phyloP scores from a whole-genome alignment of 176 grass and related monocot species.

The Avena atlantica region DNA sequence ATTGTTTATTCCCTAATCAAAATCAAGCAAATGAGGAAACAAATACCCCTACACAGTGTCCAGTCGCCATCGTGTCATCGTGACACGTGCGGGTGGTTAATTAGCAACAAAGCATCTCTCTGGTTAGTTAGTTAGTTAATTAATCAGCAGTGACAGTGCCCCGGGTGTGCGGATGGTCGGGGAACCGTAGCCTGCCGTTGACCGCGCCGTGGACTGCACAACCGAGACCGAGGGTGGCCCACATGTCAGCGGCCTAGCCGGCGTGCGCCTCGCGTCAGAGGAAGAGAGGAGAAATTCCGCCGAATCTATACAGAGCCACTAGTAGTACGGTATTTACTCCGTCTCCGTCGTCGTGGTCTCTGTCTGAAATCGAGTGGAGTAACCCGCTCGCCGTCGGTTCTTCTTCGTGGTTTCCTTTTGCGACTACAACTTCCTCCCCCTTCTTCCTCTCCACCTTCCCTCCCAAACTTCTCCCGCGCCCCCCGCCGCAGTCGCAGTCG shows the following conservation, averaged over 20 bases:
- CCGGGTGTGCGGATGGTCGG: too few species aligned
- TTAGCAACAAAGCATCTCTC: too few species aligned
- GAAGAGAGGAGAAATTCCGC: neutral
- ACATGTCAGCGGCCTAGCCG: neutral
- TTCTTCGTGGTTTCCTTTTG: neutral
- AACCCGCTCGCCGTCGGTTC: neutral
- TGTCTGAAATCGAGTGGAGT: constrained; percentile 17
- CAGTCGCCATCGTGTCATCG: too few species aligned
- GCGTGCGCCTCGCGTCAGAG: neutral
- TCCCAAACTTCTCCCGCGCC: neutral
- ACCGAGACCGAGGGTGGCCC: neutral
- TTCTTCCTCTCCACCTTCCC: neutral
- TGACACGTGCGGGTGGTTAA: too few species aligned
- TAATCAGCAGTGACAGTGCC: too few species aligned
- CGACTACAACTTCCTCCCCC: neutral
- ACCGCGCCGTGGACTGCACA: neutral
- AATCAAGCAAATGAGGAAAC: too few species aligned
- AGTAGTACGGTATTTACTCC: neutral
- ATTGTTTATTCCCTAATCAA: too few species aligned
- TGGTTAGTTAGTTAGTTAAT: too few species aligned
- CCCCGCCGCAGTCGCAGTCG: neutral
- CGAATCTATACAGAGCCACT: neutral
- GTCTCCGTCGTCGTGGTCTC: neutral
- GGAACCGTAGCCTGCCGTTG: neutral
- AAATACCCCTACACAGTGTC: too few species aligned